Conservation (phyloP, 176 grass and related monocot species). For the Rhipidocladum racemiflorum region DNA sequence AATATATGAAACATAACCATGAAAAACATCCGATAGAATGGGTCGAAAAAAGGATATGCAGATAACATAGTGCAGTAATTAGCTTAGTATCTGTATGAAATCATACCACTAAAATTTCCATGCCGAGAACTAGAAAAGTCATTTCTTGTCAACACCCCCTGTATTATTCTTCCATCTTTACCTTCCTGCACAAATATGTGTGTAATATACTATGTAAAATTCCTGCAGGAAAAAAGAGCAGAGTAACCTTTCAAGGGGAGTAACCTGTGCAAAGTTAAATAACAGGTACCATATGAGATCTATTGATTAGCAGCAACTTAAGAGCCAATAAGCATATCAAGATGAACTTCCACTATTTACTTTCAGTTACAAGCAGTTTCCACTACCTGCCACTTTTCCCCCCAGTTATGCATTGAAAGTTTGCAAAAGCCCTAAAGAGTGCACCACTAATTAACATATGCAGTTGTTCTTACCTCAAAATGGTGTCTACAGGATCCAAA, state of each 20-base stretch:
- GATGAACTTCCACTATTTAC: not conserved
- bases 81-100: constrained; percentile 11
- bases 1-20: constrained; percentile 12
- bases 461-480: constrained; percentile 46
- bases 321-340: not conserved
- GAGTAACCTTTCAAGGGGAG: constrained; percentile 56
- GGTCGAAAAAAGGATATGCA: not conserved
- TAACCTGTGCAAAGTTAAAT: constrained; percentile 40
- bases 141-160: constrained; percentile 49
- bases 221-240: constrained; percentile 53
- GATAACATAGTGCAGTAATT: constrained; percentile 13
- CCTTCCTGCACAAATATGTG: constrained; percentile 77
- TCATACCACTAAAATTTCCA: constrained; percentile 71
- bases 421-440: not conserved
- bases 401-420: not conserved
- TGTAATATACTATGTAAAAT: constrained; percentile 58
- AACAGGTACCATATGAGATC: constrained; percentile 11
- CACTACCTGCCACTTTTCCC: not conserved
- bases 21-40: not conserved
- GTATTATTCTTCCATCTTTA: constrained; percentile 61
- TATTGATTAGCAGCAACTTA: not conserved
- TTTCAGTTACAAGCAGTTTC: not conserved
- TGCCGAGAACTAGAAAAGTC: constrained; percentile 65
- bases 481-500: constrained; percentile 53
- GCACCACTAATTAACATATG: not conserved